Conservation (phyloP, 2,329 filamentous ascomycete species). For the Aureobasidium pullulans region DNA sequence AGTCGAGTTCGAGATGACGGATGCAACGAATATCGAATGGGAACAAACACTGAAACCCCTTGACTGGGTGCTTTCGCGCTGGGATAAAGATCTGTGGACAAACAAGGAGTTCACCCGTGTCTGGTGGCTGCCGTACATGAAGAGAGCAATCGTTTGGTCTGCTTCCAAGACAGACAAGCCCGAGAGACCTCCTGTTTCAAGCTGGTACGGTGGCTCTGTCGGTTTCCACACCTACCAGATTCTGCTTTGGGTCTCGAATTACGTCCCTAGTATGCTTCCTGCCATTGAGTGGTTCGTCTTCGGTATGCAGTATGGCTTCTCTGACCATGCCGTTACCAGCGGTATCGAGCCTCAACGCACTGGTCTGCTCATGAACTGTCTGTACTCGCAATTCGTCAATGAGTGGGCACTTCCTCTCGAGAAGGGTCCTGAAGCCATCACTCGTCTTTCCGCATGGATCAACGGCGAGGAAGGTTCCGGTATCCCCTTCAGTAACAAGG, state of each 20-base stretch:
- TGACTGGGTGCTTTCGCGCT: constrained; percentile 58
- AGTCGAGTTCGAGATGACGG: constrained; percentile 74
- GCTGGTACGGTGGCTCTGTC: constrained; percentile 73
- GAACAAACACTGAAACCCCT: constrained; percentile 70
- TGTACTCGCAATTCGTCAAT: constrained; percentile 98
- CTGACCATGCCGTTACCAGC: constrained; percentile 57
- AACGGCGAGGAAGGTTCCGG: constrained; percentile 60
- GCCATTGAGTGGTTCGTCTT: constrained; percentile 96
- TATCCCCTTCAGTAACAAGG: constrained; percentile 75
- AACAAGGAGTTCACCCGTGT: constrained; percentile 82
- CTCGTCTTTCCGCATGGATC: constrained; percentile 78
- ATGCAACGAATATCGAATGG: constrained; percentile 81
- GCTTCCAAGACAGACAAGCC: constrained; percentile 69
- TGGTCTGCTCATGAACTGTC: constrained; percentile 89
- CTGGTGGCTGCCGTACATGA: constrained; percentile 96
- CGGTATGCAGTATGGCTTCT: constrained; percentile 94
- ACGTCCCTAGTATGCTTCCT: constrained; percentile 70
- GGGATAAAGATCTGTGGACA: constrained; percentile 72
- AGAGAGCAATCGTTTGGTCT: constrained; percentile 80
- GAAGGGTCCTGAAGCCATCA: constrained; percentile 80
- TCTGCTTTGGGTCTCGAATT: constrained; percentile 72
- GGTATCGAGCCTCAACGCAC: constrained; percentile 73
- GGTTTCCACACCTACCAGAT: constrained; percentile 92
- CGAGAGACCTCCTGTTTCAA: constrained; percentile 51
- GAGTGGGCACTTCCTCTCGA: constrained; percentile 90